Base-by-base conservation (phyloP, 371 early-diverging fungal genomes). In the Nematocida major region DNA sequence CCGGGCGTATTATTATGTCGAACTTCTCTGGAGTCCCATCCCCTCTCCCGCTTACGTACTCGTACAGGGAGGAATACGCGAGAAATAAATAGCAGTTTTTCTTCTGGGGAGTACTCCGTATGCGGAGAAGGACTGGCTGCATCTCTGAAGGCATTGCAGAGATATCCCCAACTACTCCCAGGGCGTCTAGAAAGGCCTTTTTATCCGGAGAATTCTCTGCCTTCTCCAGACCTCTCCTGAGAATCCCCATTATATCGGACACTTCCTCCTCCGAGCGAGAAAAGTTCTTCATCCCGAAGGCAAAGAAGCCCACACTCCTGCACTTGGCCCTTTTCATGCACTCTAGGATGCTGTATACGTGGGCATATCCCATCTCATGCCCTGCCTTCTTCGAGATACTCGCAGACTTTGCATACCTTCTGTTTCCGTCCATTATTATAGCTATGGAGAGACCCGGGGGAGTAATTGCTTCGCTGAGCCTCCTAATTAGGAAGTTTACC, bases 361-460 rank as follows among this genome's bases (percentile, higher is more conserved):
- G 78, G 2, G 59, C 38, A 3, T 79, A 53, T n/a, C 84, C 84
- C 3, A n/a, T 15, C 3, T 38, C n/a, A 36, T 73, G 65, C 22
- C 76, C 63, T 26, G 57, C 42, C 45, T 50, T 42, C 24, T 34
- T 73, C 0, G 15, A 45, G 30, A 59, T 53, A 42, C 34, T 47
- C 15, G 57, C 53, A 42, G 20, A 26, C 87, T 76, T 77, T 3
- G 86, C 93, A 82, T 87, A 97, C 40, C 99, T 88, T 67, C 99
- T 86, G 86, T 98, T 97, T 7, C 99, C 99, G 82, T 98, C 99
- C 88, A 95, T 90, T 62, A 98, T 92, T 81, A 98, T 93, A 0
- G 90, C 96, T 43, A 81, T 63, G 15, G 50, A 65, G 20, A 83
- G 45, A 30, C 43, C 51, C 28, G 11, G 5, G 18, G 34, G 36